Percentiles rank a stretch among this genome's conserved stretches.
Evolutionary conservation across 176 grass and related monocot species (phyloP).

Genomic region (Aegilops longissima): DNA sequence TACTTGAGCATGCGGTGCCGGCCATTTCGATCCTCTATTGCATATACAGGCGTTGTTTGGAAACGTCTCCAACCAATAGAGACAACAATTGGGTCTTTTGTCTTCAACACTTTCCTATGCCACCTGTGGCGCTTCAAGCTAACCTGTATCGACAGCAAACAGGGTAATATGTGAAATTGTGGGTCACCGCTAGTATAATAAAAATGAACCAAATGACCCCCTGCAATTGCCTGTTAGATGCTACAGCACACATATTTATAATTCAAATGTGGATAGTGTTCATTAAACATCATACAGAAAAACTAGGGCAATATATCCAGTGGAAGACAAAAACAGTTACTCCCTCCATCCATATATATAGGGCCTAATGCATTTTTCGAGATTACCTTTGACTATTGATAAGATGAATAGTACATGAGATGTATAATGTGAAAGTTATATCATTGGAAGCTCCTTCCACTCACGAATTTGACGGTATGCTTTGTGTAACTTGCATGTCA

Average conservation of each 20-base stretch:
- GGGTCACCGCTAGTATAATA: neutral
- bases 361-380: too few species aligned
- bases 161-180: constrained; percentile 31
- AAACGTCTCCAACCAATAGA: constrained; percentile 95
- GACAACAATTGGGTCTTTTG: constrained; percentile 83
- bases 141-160: constrained; percentile 31
- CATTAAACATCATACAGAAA: constrained; percentile 3
- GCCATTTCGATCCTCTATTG: constrained; percentile 85
- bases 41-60: constrained; percentile 87
- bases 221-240: neutral
- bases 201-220: neutral
- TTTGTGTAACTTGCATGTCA: too few species aligned
- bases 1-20: constrained; percentile 96
- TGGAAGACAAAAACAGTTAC: neutral
- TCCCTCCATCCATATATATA: too few species aligned
- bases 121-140: constrained; percentile 91
- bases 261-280: neutral
- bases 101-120: constrained; percentile 94
- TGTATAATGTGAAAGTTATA: too few species aligned
- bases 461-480: too few species aligned
- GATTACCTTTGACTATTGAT: too few species aligned
- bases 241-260: constrained; percentile 14
- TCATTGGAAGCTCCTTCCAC: too few species aligned
- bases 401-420: too few species aligned
- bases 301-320: neutral